phyloP scores from a whole-genome alignment of 2,329 filamentous ascomycete genomes.

The Epichloe coenophiala region DNA sequence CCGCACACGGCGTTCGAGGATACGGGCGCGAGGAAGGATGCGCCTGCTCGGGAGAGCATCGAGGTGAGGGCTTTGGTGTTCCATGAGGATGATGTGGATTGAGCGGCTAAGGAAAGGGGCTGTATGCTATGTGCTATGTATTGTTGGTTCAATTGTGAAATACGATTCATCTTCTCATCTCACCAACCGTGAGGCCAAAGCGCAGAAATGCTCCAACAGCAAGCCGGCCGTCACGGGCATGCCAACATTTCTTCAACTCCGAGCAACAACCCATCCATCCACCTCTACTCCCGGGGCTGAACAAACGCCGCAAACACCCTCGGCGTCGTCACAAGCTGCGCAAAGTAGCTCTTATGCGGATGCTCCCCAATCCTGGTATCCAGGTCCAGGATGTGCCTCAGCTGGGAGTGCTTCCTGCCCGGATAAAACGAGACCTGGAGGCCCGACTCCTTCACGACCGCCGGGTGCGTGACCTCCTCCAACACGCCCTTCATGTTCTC shows the following conservation, averaged over 20 bases:
- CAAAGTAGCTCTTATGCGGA: slow-evolving; percentile 1
- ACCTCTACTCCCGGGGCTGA: neutral
- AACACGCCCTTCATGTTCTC: slow-evolving; percentile 1
- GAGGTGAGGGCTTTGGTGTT: slow-evolving; percentile 43
- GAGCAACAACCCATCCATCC: neutral
- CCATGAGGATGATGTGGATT: slow-evolving; percentile 2
- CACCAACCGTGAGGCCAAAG: too few relatives aligned
- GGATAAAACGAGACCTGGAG: slow-evolving; percentile 5
- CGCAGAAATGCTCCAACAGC: too few relatives aligned
- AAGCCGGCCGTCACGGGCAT: too few relatives aligned
- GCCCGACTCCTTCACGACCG: neutral
- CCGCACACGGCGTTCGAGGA: slow-evolving; percentile 44
- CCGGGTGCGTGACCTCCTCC: neutral
- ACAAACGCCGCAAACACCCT: slow-evolving; percentile 7
- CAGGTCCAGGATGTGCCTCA: slow-evolving; percentile 3
- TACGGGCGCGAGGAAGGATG: slow-evolving; percentile 21
- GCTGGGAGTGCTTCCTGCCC: neutral
- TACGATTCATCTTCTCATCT: too few relatives aligned
- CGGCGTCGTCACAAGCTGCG: slow-evolving; percentile 3
- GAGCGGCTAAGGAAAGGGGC: neutral
- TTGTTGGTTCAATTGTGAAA: too few relatives aligned
- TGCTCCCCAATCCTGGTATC: slow-evolving; percentile 3
- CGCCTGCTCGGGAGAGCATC: slow-evolving; percentile 44
- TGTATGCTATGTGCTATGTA: neutral
- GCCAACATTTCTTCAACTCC: neutral